A percentile compares a stretch with the other conserved stretches of the same genome.
Conservation (phyloP, 495 filamentous ascomycete species). For the Monascus purpureus region DNA sequence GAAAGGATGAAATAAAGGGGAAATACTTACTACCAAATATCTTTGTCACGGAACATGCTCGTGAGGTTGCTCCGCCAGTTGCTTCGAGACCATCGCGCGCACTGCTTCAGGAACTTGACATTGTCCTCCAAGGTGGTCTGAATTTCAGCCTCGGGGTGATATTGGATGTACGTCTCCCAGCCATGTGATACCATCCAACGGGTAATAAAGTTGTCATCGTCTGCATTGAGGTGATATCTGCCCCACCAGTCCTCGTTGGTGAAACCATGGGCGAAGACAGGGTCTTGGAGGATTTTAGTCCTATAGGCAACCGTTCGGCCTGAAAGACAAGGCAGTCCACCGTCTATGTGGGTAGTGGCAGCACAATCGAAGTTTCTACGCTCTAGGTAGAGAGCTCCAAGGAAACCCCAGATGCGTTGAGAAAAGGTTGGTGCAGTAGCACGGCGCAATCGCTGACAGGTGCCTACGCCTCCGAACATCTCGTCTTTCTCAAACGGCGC, state of each 20-base stretch:
- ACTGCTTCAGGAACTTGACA: slow-evolving; percentile 61
- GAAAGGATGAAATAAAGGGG: no score
- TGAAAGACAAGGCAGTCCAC: slow-evolving; percentile 77
- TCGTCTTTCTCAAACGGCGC: slow-evolving; percentile 67
- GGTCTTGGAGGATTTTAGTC: slow-evolving; percentile 63
- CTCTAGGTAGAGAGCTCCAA: slow-evolving; percentile 72
- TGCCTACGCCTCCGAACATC: slow-evolving; percentile 65
- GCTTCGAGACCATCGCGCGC: slow-evolving; percentile 66
- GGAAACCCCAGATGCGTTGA: slow-evolving; percentile 55
- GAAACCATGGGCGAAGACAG: slow-evolving; percentile 58
- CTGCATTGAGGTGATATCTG: slow-evolving; percentile 60
- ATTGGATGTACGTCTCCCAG: slow-evolving; percentile 69
- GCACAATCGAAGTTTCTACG: slow-evolving; percentile 81
- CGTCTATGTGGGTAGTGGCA: slow-evolving; percentile 72
- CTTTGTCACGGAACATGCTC: slow-evolving; percentile 53
- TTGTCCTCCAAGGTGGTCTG: slow-evolving; percentile 66
- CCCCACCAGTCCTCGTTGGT: slow-evolving; percentile 57
- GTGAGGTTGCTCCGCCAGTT: slow-evolving; percentile 75
- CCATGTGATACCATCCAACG: slow-evolving; percentile 63
- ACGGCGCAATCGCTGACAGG: slow-evolving; percentile 66
- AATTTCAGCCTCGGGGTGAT: slow-evolving; percentile 57
- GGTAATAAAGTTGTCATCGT: slow-evolving; percentile 78
- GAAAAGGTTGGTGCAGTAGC: slow-evolving; percentile 39
- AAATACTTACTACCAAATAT: slow-evolving; percentile 51
- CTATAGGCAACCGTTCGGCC: slow-evolving; percentile 76